Conservation (phyloP, 192 early-diverging fungal species). For the Jimgerdemannia lactiflua region DNA sequence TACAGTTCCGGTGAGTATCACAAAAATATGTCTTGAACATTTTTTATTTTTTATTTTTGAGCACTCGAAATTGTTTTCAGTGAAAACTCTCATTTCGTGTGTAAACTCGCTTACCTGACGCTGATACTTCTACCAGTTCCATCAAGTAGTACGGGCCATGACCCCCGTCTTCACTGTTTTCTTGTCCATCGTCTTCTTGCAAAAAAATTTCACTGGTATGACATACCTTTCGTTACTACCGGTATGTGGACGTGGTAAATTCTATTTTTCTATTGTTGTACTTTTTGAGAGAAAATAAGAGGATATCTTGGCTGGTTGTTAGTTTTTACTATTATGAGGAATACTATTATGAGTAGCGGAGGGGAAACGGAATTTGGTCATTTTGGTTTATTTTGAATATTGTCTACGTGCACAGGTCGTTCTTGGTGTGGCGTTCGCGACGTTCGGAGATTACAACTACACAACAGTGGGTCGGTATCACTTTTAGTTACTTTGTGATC, state of each 20-base stretch:
- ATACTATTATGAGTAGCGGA: conserved; percentile 3
- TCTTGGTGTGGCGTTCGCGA: conserved; percentile 79
- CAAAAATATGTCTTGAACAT: too few relatives aligned
- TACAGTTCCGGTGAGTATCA: too few relatives aligned
- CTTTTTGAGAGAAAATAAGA: too few relatives aligned
- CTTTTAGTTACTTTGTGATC: neutral
- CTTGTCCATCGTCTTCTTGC: conserved; percentile 59
- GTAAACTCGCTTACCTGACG: neutral
- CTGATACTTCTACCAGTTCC: conserved; percentile 35
- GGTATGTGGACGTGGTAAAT: conserved; percentile 9
- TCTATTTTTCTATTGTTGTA: too few relatives aligned
- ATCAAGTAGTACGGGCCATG: conserved; percentile 83
- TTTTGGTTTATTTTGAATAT: conserved; percentile 29
- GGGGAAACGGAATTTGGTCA: neutral
- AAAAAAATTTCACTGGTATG: conserved; percentile 48
- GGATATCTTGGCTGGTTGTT: too few relatives aligned
- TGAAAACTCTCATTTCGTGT: neutral
- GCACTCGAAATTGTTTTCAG: conserved; percentile 11
- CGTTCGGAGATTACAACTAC: conserved; percentile 78
- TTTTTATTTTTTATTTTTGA: conserved; percentile 12
- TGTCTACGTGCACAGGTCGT: conserved; percentile 37
- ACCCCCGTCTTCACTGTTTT: conserved; percentile 77
- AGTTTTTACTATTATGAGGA: neutral
- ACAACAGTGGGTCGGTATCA: conserved; percentile 45
- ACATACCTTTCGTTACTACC: conserved; percentile 63